Conservation (phyloP, 2,329 filamentous ascomycete species). For the Coniochaeta ligniaria region DNA sequence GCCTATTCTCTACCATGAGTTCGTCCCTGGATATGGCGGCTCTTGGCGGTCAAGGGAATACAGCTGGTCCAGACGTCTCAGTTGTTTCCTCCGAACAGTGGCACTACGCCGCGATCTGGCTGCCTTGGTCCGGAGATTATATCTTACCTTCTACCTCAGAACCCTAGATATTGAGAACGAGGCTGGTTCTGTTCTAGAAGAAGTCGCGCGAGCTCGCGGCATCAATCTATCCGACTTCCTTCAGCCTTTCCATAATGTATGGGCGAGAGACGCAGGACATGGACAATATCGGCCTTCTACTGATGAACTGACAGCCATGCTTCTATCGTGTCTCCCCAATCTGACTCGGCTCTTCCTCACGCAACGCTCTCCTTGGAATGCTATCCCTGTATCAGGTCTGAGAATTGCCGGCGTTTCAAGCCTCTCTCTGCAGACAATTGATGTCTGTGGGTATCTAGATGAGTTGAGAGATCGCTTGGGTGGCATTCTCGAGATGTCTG, state of each 20-base stretch:
- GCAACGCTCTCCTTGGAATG: not conserved
- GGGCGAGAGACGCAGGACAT: not conserved
- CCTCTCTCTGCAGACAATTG: not conserved
- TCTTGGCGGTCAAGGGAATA: conserved; percentile 12
- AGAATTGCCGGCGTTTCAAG: not conserved
- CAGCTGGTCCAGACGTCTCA: conserved; percentile 12
- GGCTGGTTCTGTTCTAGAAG: not conserved
- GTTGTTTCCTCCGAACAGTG: conserved; percentile 14
- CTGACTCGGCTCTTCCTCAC: not conserved
- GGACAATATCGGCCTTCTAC: not conserved
- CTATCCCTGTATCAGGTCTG: not conserved
- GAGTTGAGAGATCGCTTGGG: not conserved
- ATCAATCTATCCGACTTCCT: not conserved
- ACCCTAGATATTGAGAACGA: not conserved
- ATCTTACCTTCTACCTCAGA: not conserved
- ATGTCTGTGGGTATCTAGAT: not conserved
- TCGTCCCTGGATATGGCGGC: conserved; percentile 15
- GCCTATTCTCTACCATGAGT: conserved; percentile 14
- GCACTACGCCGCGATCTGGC: conserved; percentile 11
- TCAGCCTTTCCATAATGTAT: not conserved
- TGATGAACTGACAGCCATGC: not conserved
- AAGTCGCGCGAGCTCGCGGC: conserved; percentile 8
- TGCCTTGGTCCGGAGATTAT: conserved; percentile 2
- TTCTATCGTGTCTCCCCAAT: not conserved
- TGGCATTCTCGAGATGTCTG: not conserved